A percentile compares a stretch with the other conserved stretches of the same genome.
Conservation (phyloP, 148 eudicot species). For the Silene conica region DNA sequence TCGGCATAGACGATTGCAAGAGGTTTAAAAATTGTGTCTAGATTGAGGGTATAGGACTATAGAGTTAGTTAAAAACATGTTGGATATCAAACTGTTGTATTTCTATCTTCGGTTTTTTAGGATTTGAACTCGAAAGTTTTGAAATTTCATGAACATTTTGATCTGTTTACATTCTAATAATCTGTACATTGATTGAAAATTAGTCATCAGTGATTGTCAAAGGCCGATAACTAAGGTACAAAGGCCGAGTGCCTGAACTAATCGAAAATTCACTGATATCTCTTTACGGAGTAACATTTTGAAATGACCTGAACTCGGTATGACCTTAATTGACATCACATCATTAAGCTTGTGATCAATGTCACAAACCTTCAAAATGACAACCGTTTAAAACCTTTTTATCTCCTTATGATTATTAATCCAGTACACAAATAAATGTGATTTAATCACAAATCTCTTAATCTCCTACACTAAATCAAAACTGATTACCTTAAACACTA, state of each 20-base stretch:
- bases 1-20: background rate
- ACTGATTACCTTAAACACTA: background rate
- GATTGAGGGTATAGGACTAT: background rate
- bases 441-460: slow-evolving; percentile 9
- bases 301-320: no score
- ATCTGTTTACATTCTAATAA: no score
- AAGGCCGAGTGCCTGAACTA: no score
- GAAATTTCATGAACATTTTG: background rate
- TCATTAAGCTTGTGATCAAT: background rate
- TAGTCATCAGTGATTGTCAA: no score
- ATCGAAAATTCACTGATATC: no score
- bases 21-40: background rate
- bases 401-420: background rate
- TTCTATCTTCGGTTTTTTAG: background rate
- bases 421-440: background rate
- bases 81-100: background rate
- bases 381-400: background rate
- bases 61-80: background rate
- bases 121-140: background rate
- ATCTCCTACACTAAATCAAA: slow-evolving; percentile 4
- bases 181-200: no score
- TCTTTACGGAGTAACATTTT: no score
- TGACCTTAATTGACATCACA: background rate
- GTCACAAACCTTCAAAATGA: background rate
- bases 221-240: no score